Conservation (phyloP, 805 yeast genomes). For the Yamadazyma tumulicola region DNA sequence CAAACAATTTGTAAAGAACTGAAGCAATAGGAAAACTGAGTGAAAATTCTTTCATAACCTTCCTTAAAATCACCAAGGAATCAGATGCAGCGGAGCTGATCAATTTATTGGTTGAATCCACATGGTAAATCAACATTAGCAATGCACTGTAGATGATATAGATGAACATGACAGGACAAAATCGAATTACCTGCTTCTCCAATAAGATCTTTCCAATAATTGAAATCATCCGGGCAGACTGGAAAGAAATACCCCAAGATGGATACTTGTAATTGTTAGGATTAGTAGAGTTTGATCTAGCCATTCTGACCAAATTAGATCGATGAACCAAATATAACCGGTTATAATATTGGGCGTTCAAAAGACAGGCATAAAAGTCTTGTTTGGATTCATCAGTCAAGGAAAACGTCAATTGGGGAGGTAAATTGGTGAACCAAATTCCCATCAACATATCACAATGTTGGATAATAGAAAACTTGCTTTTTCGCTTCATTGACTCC, state of each 20-base stretch:
- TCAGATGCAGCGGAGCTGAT: constrained; percentile 43
- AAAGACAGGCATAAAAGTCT: constrained; percentile 52
- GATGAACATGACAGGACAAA: constrained; percentile 57
- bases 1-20: constrained; percentile 34
- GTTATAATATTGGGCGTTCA: constrained; percentile 70
- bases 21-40: constrained; percentile 39
- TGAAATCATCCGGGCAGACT: constrained; percentile 74
- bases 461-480: constrained; percentile 46
- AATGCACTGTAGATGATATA: constrained; percentile 62
- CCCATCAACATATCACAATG: constrained; percentile 77
- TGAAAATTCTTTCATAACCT: constrained; percentile 35
- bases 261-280: constrained; percentile 52
- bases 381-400: constrained; percentile 52
- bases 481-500: constrained; percentile 47
- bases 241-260: constrained; percentile 79
- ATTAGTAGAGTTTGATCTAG: constrained; percentile 35
- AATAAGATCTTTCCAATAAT: constrained; percentile 55
- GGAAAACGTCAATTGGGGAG: constrained; percentile 59
- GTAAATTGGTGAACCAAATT: constrained; percentile 67
- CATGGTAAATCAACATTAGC: constrained; percentile 69
- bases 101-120: constrained; percentile 40
- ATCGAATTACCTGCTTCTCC: constrained; percentile 46
- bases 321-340: constrained; percentile 69
- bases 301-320: constrained; percentile 57
- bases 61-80: constrained; percentile 34